A percentile compares a stretch with the other conserved stretches of the same genome.
These are phyloP conservation scores for Drechslera avenae DNA, from an alignment of 2,329 filamentous ascomycete genomes.

Conservation along the genomic window DNA sequence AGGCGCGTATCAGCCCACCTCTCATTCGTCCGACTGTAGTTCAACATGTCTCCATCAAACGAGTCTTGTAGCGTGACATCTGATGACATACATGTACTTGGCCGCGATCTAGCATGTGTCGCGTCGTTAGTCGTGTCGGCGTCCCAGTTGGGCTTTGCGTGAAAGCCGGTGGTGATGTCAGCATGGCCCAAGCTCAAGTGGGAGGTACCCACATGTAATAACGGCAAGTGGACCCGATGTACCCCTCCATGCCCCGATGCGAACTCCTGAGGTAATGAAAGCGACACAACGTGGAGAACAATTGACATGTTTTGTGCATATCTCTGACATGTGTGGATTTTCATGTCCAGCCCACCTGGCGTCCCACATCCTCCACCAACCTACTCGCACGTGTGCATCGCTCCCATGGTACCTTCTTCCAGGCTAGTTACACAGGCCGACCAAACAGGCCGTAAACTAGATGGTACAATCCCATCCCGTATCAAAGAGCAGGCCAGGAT, in stretches of 20 bases:
- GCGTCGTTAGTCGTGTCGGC: neutral
- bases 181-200: neutral
- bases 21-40: conserved; percentile 12
- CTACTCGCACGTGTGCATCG: conserved; percentile 40
- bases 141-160: conserved; percentile 2
- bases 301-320: neutral
- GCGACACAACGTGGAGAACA: too few species aligned
- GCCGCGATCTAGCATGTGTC: conserved; percentile 1
- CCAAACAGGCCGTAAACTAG: conserved; percentile 30
- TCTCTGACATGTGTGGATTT: neutral
- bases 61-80: too few species aligned
- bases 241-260: conserved; percentile 8
- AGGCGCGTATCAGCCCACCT: conserved; percentile 7
- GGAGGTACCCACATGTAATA: conserved; percentile 2
- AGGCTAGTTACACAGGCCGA: conserved; percentile 43
- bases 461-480: conserved; percentile 16
- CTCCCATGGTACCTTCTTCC: conserved; percentile 35
- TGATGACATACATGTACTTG: conserved; percentile 3
- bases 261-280: neutral
- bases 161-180: conserved; percentile 10
- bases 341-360: conserved; percentile 35
- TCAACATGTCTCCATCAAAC: neutral
- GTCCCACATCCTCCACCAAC: conserved; percentile 36
- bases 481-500: conserved; percentile 36
- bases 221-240: conserved; percentile 1